Percentiles rank a stretch among this genome's conserved stretches.
phyloP scores from a whole-genome alignment of 495 filamentous ascomycete genomes.

The Neurospora sp. region DNA sequence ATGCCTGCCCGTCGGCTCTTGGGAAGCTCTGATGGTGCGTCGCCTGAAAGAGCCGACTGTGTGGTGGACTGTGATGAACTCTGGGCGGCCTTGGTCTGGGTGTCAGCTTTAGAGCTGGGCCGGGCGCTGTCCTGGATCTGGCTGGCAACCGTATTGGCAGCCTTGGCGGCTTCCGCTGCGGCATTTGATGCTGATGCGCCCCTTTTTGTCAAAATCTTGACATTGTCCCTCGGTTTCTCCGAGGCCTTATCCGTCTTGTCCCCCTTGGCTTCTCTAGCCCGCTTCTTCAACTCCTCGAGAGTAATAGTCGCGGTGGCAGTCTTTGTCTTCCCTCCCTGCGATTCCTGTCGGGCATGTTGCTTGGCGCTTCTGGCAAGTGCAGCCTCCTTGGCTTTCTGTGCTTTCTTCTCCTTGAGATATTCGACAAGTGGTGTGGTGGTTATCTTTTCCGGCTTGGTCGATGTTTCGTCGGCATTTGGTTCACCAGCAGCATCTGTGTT shows the following conservation, averaged over 20 bases:
- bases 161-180: conserved; percentile 37
- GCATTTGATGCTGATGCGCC: conserved; percentile 30
- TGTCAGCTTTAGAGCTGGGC: conserved; percentile 2
- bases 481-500: conserved; percentile 27
- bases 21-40: conserved; percentile 18
- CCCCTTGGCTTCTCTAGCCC: conserved; percentile 24
- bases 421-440: conserved; percentile 85
- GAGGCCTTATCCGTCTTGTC: conserved; percentile 56
- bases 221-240: conserved; percentile 60
- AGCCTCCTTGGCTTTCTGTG: conserved; percentile 68
- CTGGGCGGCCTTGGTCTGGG: background rate
- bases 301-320: conserved; percentile 38
- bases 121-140: conserved; percentile 19
- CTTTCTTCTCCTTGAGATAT: conserved; percentile 82
- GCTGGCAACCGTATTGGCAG: conserved; percentile 28
- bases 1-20: conserved; percentile 56
- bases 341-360: conserved; percentile 33
- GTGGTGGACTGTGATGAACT: background rate
- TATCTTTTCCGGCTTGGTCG: conserved; percentile 49
- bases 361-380: conserved; percentile 38
- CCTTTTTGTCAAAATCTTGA: conserved; percentile 71
- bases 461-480: conserved; percentile 40
- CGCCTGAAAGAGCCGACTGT: background rate
- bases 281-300: conserved; percentile 44
- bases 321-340: conserved; percentile 37